phyloP scores from a whole-genome alignment of 352 stramenopile genomes.

The Globisporangium emineosum region DNA sequence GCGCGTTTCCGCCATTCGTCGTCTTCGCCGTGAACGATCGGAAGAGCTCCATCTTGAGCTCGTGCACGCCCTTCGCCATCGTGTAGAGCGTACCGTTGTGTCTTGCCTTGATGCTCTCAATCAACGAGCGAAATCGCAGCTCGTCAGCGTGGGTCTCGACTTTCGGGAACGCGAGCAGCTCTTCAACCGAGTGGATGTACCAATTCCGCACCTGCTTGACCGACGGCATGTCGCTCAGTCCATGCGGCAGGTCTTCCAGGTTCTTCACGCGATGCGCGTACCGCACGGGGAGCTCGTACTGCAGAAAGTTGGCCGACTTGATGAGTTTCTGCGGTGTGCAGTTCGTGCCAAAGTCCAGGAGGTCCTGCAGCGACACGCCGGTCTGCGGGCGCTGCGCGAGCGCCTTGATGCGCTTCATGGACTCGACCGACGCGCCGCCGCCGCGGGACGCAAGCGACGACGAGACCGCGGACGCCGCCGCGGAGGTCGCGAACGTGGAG shows the following conservation, averaged over 20 bases:
- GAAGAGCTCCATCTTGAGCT: conserved; percentile 93
- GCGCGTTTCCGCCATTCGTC: conserved; percentile 15
- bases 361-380: conserved; percentile 83
- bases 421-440: conserved; percentile 9
- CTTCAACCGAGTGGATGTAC: conserved; percentile 96
- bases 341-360: conserved; percentile 86
- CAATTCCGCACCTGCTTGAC: conserved; percentile 95
- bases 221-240: conserved; percentile 91
- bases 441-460: conserved; percentile 1
- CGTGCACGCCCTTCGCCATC: conserved; percentile 98
- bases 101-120: conserved; percentile 96
- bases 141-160: conserved; percentile 87
- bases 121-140: conserved; percentile 89
- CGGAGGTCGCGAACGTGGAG: conserved; percentile 15
- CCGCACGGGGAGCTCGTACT: conserved; percentile 97
- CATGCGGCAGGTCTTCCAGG: conserved; percentile 93
- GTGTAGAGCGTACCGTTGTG: conserved; percentile 98
- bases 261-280: conserved; percentile 95
- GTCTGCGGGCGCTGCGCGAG: conserved; percentile 76
- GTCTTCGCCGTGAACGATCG: conserved; percentile 57
- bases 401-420: conserved; percentile 59
- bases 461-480: not conserved
- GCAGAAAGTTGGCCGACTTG: conserved; percentile 94
- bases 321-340: conserved; percentile 86
- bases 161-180: conserved; percentile 88